phyloP scores from a whole-genome alignment of 2,329 filamentous ascomycete species.

The Teratosphaeria pseudoeucalypti region DNA sequence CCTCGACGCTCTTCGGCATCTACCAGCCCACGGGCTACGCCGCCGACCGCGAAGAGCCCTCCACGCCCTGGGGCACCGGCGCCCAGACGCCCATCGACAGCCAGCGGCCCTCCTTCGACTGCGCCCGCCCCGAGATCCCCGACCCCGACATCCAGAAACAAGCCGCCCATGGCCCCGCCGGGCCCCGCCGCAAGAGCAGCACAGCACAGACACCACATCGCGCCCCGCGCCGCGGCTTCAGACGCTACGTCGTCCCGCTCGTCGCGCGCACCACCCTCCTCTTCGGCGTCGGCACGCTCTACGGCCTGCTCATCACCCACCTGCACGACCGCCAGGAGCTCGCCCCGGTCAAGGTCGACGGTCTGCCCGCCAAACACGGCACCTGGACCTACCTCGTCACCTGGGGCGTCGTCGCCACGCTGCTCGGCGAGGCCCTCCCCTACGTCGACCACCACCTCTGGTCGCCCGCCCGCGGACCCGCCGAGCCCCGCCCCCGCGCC shows the following conservation, averaged over 20 bases:
- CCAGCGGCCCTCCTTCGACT: conserved; percentile 16
- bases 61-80: conserved; percentile 63
- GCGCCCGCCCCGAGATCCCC: conserved; percentile 13
- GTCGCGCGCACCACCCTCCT: conserved; percentile 41
- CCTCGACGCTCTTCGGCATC: conserved; percentile 83
- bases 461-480: conserved; percentile 37
- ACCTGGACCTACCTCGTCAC: conserved; percentile 60
- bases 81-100: conserved; percentile 52
- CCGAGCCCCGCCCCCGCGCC: neutral
- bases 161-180: conserved; percentile 11
- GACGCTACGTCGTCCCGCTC: conserved; percentile 34
- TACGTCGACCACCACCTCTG: conserved; percentile 69
- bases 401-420: conserved; percentile 74
- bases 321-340: conserved; percentile 61
- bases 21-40: conserved; percentile 59
- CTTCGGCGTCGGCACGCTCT: conserved; percentile 69
- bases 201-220: conserved; percentile 11
- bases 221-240: conserved; percentile 14
- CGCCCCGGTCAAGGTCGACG: conserved; percentile 50
- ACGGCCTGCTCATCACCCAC: conserved; percentile 71
- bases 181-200: conserved; percentile 15
- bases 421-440: conserved; percentile 68
- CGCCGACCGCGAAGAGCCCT: conserved; percentile 41
- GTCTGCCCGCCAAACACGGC: conserved; percentile 36
- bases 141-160: conserved; percentile 13